Evolutionary conservation across 495 filamentous ascomycete species (phyloP), one percentile per base, ranked within the genome.

Genomic region (Cudoniella acicularis): DNA sequence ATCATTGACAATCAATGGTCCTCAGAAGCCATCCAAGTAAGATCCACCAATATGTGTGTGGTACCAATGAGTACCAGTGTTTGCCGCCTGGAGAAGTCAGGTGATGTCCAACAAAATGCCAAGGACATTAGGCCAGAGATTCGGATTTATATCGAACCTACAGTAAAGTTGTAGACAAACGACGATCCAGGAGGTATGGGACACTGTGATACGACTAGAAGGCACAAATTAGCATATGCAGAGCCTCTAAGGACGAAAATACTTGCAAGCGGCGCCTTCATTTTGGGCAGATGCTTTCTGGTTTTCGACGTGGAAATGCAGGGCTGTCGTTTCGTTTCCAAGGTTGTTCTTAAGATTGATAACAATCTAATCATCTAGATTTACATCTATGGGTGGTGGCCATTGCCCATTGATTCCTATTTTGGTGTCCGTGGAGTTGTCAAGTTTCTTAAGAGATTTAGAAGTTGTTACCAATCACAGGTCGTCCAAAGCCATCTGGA

Each of bases 231-330:
- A n/a, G n/a, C n/a, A n/a, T n/a, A n/a, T 24, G 10, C 48, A 41
- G 77, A 71, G 59, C 90, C 93, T 65, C 92, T 88, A 2, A 82
- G 85, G 13, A 82, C 79, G 50, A 13, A 36, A 36, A 36, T 36
- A 36, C 30, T 13, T 13, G 30, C 82, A 81, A 2, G 79, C 75
- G 6, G 89, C 76, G 0, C 90, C 90, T 65, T 95, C 90, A 89
- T 92, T 92, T 9, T 78, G 69, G 20, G 76, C 82, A 4, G 87
- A 86, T 22, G 76, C 78, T 64, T 87, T 78, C 68, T 91, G 87
- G 68, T 80, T 89, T 66, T 92, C 77, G 21, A 90, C 90, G 68
- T 95, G 90, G 69, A 85, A 95, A 74, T 95, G 90, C 2, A 93
- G 71, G 25, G 81, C 82, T 1, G 88, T 87, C 16, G 75, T 79